Evolutionary conservation across 1,284 basidiomycete genomes (phyloP), one percentile per base, ranked within the genome.

Genomic region (Moniliophthora roreri): DNA sequence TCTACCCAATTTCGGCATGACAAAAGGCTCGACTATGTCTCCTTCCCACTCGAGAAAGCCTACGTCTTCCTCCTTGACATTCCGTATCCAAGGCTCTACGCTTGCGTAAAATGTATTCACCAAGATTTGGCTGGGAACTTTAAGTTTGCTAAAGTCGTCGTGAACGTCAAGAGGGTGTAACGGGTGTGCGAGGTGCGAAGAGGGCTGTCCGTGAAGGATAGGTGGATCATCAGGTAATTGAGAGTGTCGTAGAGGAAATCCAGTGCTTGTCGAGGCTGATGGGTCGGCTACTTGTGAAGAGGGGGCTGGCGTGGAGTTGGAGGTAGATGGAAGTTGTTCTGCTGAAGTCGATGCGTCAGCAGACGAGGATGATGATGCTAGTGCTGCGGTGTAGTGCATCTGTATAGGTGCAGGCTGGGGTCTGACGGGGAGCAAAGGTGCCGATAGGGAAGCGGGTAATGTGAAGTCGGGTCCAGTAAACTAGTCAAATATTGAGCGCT

Each of bases 61-160:
- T 28, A 96, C 73, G 64, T 96, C 94, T 68, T 95, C 94, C 70
- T 96, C 93, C 54, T 88, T 87, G 50, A 95, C 84, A 37, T 82
- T 81, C 40, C 93, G 85, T 61, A 93, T 75, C 77, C 90, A 97
- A 13, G 91, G 88, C 64, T 96, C 93, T 44, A 95, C 81, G 63
- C 84, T 89, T 32, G 85, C 75, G 69, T 93, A 93, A 66, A 95
- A 96, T 1, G 91, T 92, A 11, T 71, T 78, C 16, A 86, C 78
- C 11, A 75, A 77, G 8, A 79, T 77, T 64, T 89, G 93, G 13
- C 79, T 70, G 0, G 87, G 84, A 45, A 81, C 83, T 69, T 93
- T 95, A 32, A 79, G 74, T 67, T 89, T 90, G 65, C 87, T 93
- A 63, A 93, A 95, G 69, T 96, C 93, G 54, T 93, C 91, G 40